Evolutionary conservation across 2,329 filamentous ascomycete genomes (phyloP).

Genomic region (Monosporascus sp.): DNA sequence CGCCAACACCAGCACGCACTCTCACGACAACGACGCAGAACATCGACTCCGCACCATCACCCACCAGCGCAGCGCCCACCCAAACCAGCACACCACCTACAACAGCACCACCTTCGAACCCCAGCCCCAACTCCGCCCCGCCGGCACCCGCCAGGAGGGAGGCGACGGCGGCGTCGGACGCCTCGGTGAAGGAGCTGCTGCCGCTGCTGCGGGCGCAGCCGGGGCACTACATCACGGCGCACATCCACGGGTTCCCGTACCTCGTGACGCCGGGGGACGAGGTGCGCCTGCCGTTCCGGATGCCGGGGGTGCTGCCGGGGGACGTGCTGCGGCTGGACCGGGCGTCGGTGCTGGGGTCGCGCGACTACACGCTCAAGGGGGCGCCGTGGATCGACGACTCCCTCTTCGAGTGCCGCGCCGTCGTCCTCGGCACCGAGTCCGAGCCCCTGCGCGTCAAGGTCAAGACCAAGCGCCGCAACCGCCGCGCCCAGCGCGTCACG

Average conservation of each 20-base stretch:
- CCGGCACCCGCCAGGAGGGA: conserved; percentile 1
- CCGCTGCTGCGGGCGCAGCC: conserved; percentile 69
- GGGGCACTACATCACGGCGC: conserved; percentile 70
- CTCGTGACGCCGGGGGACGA: conserved; percentile 72
- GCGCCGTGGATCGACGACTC: conserved; percentile 76
- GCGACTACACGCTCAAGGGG: conserved; percentile 86
- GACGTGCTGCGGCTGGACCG: conserved; percentile 86
- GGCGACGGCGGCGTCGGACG: conserved; percentile 45
- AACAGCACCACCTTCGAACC: neutral
- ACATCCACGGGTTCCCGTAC: conserved; percentile 76
- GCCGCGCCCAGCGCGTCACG: conserved; percentile 67
- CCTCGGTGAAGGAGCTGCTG: conserved; percentile 46
- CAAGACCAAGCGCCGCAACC: conserved; percentile 75
- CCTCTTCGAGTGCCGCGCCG: conserved; percentile 78
- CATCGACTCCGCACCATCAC: conserved; percentile 22
- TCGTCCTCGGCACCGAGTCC: conserved; percentile 77
- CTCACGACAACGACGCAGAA: conserved; percentile 27
- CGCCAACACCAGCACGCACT: conserved; percentile 23
- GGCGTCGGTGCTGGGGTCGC: conserved; percentile 73
- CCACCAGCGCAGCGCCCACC: conserved; percentile 25
- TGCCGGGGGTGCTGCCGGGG: conserved; percentile 70
- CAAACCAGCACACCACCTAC: conserved; percentile 9
- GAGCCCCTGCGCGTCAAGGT: conserved; percentile 72
- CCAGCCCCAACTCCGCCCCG: conserved; percentile 5
- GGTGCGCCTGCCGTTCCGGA: conserved; percentile 72